These are phyloP conservation scores for Erodium trifolium DNA, from an alignment of 441 rosid species.

Conservation along the genomic window DNA sequence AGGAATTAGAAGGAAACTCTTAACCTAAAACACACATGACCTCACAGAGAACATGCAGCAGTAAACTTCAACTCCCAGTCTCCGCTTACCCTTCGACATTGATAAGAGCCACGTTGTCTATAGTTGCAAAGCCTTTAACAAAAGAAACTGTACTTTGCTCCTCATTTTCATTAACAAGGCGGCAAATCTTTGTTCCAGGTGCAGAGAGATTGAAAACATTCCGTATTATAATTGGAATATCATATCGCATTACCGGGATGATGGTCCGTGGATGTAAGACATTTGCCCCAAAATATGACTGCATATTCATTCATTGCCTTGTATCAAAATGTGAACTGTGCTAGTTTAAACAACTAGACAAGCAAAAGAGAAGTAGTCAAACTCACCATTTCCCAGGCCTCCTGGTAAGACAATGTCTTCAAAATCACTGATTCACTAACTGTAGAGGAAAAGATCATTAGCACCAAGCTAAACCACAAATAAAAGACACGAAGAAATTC, in stretches of 20 bases:
- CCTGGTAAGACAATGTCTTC: slow-evolving; percentile 78
- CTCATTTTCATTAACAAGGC: slow-evolving; percentile 34
- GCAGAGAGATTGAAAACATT: slow-evolving; percentile 80
- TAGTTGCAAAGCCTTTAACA: slow-evolving; percentile 91
- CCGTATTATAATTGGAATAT: slow-evolving; percentile 90
- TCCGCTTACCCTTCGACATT: slow-evolving; percentile 88
- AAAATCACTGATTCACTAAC: slow-evolving; percentile 92
- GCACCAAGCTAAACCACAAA: slow-evolving; percentile 13
- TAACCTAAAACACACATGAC: slow-evolving; percentile 6
- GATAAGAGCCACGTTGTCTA: slow-evolving; percentile 89
- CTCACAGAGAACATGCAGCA: slow-evolving; percentile 9
- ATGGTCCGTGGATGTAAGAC: slow-evolving; percentile 99
- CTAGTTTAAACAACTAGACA: slow-evolving; percentile 16
- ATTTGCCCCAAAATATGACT: slow-evolving; percentile 98
- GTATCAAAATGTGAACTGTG: slow-evolving; percentile 23
- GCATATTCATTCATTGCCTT: slow-evolving; percentile 25
- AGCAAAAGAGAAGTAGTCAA: slow-evolving; percentile 16
- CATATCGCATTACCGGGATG: slow-evolving; percentile 84
- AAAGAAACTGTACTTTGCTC: slow-evolving; percentile 44
- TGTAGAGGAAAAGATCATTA: slow-evolving; percentile 30
- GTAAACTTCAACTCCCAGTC: slow-evolving; percentile 15
- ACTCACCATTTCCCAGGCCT: slow-evolving; percentile 98
- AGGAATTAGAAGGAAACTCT: slow-evolving; percentile 7
- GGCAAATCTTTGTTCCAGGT: slow-evolving; percentile 86
- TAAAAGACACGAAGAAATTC: background rate